Conservation (phyloP, 176 grass and related monocot genomes). For the Oryza longistaminata region DNA sequence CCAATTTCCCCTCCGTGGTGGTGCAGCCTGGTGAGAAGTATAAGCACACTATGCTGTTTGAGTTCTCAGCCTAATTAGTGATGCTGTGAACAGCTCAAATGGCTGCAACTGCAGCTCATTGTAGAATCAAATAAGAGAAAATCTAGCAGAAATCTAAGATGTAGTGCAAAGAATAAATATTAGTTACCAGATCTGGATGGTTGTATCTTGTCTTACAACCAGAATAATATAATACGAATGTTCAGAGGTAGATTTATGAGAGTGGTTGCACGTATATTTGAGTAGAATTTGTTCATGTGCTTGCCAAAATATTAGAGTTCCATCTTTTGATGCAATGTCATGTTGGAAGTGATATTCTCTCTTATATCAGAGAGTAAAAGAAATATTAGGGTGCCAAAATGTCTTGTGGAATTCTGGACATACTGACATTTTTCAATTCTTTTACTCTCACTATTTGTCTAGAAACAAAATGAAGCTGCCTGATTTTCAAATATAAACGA, state of each 20-base stretch:
- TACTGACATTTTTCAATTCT: not conserved
- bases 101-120: not conserved
- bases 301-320: not conserved
- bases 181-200: not conserved
- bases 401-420: not conserved
- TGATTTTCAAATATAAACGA: not conserved
- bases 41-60: constrained; percentile 74
- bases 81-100: constrained; percentile 19
- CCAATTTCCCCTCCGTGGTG: constrained; percentile 64
- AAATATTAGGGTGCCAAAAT: no score
- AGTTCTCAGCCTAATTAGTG: constrained; percentile 51
- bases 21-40: constrained; percentile 79
- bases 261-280: not conserved
- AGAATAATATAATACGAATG: not conserved
- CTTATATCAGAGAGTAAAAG: not conserved
- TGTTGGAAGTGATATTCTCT: not conserved
- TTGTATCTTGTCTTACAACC: not conserved
- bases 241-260: not conserved
- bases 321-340: not conserved
- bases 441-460: not conserved
- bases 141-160: not conserved
- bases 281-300: not conserved
- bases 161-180: constrained; percentile 8
- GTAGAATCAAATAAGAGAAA: constrained; percentile 36
- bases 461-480: not conserved